Evolutionary conservation across 2,329 filamentous ascomycete species (phyloP), one percentile per base, ranked within the genome.

Genomic region (Ploettnerulaceae sp.): DNA sequence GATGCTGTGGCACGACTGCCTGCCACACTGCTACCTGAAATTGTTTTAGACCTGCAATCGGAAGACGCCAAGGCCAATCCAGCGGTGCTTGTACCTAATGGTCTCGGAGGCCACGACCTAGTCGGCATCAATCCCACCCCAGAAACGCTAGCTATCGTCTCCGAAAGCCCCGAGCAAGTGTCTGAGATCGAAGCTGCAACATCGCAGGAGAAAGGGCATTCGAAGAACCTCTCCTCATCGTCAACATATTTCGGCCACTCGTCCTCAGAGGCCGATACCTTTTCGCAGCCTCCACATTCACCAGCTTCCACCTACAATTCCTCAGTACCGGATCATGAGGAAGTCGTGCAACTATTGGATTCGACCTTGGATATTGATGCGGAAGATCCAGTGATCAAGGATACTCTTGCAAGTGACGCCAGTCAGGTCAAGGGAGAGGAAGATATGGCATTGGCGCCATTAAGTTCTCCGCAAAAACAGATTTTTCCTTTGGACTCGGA

Each of bases 31-130:
- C 12, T 45, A 6, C 33, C 42, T 15, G 17, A 20, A 21, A 5
- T 45, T 12, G 12, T 29, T 20, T 24, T 24, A 4, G 44, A 47
- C n/a, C n/a, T 8, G 3, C 7, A 22, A 21, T 18, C 14, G 11
- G 34, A 32, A 4, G 31, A 29, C 3, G 17, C 17, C 1, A 42
- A 40, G 7, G 36, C 35, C 14, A 15, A 8, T 5, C 11, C 34
- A 11, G 36, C 15, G 2, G 28, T 24, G 7, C 15, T 45, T 12
- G 40, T 48, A 14, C 46, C 46, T 1, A 48, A 48, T 17, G 40
- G 46, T 9, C 40, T 48, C 11, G 46, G 46, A 5, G 40, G 46
- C 14, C 28, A 33, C 11, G 21, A 45, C 25, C 26, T 44, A n/a
- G n/a, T n/a, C n/a, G n/a, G n/a, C n/a, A n/a, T n/a, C n/a, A n/a